Base-by-base conservation (phyloP, 352 stramenopile species). In the Phytophthora pseudosyringae region DNA sequence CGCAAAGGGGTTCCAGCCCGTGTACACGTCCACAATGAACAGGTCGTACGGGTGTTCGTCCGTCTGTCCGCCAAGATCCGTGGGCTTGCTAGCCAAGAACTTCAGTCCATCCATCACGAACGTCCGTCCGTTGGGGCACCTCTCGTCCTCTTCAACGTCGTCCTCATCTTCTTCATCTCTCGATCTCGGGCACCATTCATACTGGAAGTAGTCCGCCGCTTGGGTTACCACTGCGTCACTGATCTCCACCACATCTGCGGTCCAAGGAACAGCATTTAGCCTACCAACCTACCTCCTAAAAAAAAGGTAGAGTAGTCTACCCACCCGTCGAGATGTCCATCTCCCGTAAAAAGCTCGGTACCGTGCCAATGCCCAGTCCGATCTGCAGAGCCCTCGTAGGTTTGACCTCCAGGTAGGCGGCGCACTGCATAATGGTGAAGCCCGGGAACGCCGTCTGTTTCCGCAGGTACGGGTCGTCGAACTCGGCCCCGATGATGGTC, bases 391-490 rank as follows among this genome's bases (percentile, higher is more conserved):
- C 85, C 3, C 67, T 57, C 3, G 58, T 54, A 29, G 87, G 71
- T 47, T 74, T 79, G 12, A 63, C 64, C 28, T 76, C 48, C 46
- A 91, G 57, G 64, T 90, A 93, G 3, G 62, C 65, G 8, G 78
- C 69, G 49, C 77, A 87, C 64, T 93, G 83, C 85, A 92, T 94
- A 73, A 94, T 91, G 29, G 83, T 84, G 52, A 94, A 94, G 46
- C 83, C 85, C 9, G 83, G 85, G 67, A 86, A 94, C 39, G 80
- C 82, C 26, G 85, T 84, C 56, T 92, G 83, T 29, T 74, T 63
- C 26, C 81, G 76, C 39, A 90, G 35, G 15, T 79, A 69, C 31
- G 77, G 69, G 51, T 92, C 77, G 59, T 91, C 78, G 36, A 92
- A 94, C 72, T 92, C 79, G 40, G 80, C 83, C 25, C 85, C 83